Evolutionary conservation across 169 alveolate genomes (phyloP).

Genomic region (Plasmodium ovale): DNA sequence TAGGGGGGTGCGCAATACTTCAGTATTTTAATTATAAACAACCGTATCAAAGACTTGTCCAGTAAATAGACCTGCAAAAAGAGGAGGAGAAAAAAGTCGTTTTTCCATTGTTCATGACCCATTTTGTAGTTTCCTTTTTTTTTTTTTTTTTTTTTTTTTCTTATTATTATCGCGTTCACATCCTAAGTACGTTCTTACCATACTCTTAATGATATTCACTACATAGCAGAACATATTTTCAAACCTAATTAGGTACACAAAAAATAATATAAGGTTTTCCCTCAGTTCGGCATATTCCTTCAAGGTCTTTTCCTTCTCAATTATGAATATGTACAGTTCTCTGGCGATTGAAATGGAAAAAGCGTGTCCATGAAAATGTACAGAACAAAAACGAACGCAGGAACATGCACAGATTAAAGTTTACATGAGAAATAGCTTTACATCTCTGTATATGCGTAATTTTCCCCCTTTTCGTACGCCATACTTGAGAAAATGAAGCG

Average conservation of each 20-base stretch:
- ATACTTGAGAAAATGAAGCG: constrained; percentile 62
- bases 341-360: constrained; percentile 10
- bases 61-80: constrained; percentile 37
- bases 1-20: constrained; percentile 83
- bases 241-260: constrained; percentile 52
- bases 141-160: background rate
- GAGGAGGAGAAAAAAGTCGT: background rate
- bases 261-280: constrained; percentile 45
- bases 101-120: no score
- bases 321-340: constrained; percentile 56
- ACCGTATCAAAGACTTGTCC: constrained; percentile 80
- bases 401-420: background rate
- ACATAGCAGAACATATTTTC: constrained; percentile 75
- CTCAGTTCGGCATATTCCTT: constrained; percentile 57
- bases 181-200: constrained; percentile 44
- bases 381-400: background rate
- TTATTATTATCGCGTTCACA: background rate
- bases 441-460: background rate
- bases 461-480: background rate
- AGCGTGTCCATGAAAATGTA: background rate
- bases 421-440: background rate
- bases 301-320: constrained; percentile 64
- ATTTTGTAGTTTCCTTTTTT: no score
- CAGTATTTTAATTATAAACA: constrained; percentile 77
- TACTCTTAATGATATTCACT: constrained; percentile 39